Conservation (phyloP, 1,284 basidiomycete species). For the Apiotrichum siamense region DNA sequence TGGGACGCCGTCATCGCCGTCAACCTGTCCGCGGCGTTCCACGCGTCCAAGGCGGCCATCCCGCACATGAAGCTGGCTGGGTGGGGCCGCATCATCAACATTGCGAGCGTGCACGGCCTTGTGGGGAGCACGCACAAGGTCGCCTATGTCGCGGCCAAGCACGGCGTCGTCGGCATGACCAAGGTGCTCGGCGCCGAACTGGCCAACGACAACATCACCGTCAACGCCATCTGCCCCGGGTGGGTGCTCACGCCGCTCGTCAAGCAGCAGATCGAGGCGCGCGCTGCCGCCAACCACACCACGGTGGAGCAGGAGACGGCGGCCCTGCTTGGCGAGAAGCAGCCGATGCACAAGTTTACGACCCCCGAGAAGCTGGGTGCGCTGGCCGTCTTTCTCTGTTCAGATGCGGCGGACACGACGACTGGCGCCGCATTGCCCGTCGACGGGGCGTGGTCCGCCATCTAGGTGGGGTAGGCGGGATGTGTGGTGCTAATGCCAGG, state of each 20-base stretch:
- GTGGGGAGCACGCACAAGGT: constrained; percentile 1
- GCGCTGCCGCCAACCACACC: background rate
- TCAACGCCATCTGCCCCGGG: constrained; percentile 13
- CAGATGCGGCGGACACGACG: background rate
- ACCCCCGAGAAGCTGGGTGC: background rate
- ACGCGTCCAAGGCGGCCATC: constrained; percentile 4
- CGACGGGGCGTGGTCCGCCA: background rate
- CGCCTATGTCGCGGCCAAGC: constrained; percentile 10
- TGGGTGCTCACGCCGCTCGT: constrained; percentile 12
- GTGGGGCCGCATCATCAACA: constrained; percentile 13
- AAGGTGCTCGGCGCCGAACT: constrained; percentile 9
- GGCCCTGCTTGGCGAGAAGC: constrained; percentile 8
- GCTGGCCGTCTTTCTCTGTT: background rate
- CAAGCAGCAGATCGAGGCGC: constrained; percentile 2
- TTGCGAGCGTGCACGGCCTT: constrained; percentile 6
- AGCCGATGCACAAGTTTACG: constrained; percentile 9
- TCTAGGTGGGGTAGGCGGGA: background rate
- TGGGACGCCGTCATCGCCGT: constrained; percentile 8
- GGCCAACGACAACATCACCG: constrained; percentile 7
- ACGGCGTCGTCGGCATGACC: constrained; percentile 10
- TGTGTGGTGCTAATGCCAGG: background rate
- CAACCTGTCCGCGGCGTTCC: constrained; percentile 6
- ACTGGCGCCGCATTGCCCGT: background rate
- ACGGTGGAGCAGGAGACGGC: constrained; percentile 2
- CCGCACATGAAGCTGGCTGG: constrained; percentile 3